Percentiles rank a stretch among this genome's conserved stretches.
Conservation (phyloP, 2,329 filamentous ascomycete species). For the Pseudofabraea citricarpa region DNA sequence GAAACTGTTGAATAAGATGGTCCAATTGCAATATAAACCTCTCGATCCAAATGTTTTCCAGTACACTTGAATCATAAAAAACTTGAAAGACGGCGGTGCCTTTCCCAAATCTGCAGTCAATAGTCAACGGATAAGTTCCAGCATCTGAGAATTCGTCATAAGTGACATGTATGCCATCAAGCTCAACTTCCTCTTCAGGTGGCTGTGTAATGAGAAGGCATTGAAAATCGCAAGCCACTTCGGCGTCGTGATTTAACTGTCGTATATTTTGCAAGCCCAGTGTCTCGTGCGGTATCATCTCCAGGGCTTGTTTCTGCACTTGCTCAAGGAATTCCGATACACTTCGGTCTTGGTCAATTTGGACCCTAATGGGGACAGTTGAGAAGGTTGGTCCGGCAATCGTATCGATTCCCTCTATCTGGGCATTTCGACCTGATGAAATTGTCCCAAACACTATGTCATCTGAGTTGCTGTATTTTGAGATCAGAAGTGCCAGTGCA, state of each 20-base stretch:
- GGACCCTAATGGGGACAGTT: neutral
- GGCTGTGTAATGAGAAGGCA: conserved; percentile 33
- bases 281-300: conserved; percentile 48
- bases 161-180: too few species aligned
- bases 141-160: neutral
- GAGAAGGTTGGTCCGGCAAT: conserved; percentile 27
- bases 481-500: conserved; percentile 33
- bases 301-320: conserved; percentile 29
- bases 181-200: neutral
- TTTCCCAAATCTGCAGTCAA: neutral
- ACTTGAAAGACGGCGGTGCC: neutral
- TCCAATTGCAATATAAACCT: neutral
- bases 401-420: conserved; percentile 31
- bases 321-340: neutral
- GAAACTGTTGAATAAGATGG: neutral
- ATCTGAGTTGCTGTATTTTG: conserved; percentile 29
- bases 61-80: neutral
- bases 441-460: conserved; percentile 25
- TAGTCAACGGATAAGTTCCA: conserved; percentile 2
- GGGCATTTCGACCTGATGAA: conserved; percentile 28
- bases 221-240: conserved; percentile 33
- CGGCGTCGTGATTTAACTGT: conserved; percentile 24
- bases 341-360: conserved; percentile 9
- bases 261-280: conserved; percentile 12
- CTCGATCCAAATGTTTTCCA: neutral